phyloP scores from a whole-genome alignment of 331 rosid species.

The Rhamnella rubrinervis region DNA sequence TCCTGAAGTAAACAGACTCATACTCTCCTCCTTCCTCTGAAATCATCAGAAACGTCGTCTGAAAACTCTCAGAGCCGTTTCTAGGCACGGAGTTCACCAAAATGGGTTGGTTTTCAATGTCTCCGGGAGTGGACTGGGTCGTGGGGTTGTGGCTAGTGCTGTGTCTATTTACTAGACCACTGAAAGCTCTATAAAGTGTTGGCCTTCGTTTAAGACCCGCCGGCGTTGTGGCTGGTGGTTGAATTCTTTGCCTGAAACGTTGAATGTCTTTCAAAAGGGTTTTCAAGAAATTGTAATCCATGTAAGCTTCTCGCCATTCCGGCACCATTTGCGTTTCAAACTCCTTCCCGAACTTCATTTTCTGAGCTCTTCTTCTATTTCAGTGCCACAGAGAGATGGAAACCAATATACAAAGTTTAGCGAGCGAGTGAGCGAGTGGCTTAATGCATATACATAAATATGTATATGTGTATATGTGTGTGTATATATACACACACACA shows the following conservation, averaged over 20 bases:
- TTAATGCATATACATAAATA: too few relatives aligned
- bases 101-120: slow-evolving; percentile 62
- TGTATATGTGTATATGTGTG: too few relatives aligned
- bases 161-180: slow-evolving; percentile 56
- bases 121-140: slow-evolving; percentile 13
- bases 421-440: too few relatives aligned
- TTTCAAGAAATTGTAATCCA: slow-evolving; percentile 49
- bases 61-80: slow-evolving; percentile 30
- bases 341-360: slow-evolving; percentile 60
- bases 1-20: slow-evolving; percentile 54
- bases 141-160: slow-evolving; percentile 7
- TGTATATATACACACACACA: too few relatives aligned
- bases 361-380: neutral
- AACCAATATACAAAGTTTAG: too few relatives aligned
- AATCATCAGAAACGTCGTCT: slow-evolving; percentile 52
- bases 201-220: slow-evolving; percentile 36
- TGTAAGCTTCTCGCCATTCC: slow-evolving; percentile 75
- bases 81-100: slow-evolving; percentile 30
- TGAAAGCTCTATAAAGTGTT: slow-evolving; percentile 57
- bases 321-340: slow-evolving; percentile 65
- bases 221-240: slow-evolving; percentile 13
- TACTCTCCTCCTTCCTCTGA: slow-evolving; percentile 59
- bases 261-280: slow-evolving; percentile 50
- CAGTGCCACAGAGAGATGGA: too few relatives aligned
- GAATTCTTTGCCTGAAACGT: slow-evolving; percentile 16